phyloP scores from a whole-genome alignment of 164 flowering plant genomes.

The Tetracentron sinense region DNA sequence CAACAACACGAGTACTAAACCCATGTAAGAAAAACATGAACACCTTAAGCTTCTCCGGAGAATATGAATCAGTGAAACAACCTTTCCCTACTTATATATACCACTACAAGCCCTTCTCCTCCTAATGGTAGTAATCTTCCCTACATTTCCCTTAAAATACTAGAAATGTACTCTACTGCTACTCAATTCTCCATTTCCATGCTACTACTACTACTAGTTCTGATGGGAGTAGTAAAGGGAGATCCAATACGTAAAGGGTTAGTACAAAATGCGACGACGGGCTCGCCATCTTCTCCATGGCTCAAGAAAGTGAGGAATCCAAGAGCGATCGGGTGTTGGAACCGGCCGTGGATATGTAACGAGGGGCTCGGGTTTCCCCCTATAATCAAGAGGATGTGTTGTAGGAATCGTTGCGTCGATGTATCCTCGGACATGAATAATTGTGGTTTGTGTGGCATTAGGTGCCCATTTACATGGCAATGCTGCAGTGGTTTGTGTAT shows the following conservation, averaged over 20 bases:
- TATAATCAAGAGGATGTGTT: constrained; percentile 33
- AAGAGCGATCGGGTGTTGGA: constrained; percentile 42
- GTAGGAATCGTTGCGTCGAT: constrained; percentile 57
- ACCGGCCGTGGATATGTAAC: constrained; percentile 58
- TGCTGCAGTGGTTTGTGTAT: constrained; percentile 66
- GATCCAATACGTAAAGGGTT: constrained; percentile 1
- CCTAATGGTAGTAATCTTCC: background rate
- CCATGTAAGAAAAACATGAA: constrained; percentile 43
- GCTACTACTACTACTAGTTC: background rate
- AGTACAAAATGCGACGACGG: constrained; percentile 7
- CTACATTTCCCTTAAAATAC: background rate
- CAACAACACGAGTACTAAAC: too few species aligned
- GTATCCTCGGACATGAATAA: constrained; percentile 44
- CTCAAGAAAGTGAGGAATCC: constrained; percentile 25
- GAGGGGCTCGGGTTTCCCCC: constrained; percentile 23
- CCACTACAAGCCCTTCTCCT: background rate
- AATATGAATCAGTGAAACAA: background rate
- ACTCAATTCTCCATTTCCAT: too few species aligned
- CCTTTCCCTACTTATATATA: constrained; percentile 7
- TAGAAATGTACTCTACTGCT: too few species aligned
- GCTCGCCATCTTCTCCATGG: constrained; percentile 32
- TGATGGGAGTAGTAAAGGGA: too few species aligned
- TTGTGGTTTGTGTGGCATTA: constrained; percentile 59
- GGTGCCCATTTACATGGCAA: constrained; percentile 62
- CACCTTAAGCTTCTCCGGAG: constrained; percentile 11